Percentiles rank a stretch among this genome's conserved stretches.
phyloP scores from a whole-genome alignment of 108 stramenopile genomes.

The Pseudonitzschia pungens region DNA sequence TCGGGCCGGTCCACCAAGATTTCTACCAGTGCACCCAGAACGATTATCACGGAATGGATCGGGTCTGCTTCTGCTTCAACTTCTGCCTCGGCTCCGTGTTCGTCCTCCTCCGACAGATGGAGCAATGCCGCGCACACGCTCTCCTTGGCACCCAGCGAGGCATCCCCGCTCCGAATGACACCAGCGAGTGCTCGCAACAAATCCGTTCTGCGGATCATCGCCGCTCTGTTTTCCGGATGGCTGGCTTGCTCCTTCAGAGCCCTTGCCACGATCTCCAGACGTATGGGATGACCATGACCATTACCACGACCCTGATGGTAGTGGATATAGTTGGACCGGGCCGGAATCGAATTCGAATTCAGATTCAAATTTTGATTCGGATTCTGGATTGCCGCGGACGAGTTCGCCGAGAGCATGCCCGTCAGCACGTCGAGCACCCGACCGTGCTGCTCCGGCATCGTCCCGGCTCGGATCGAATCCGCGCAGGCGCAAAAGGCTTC shows the following conservation, averaged over 20 bases:
- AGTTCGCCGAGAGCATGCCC: constrained; percentile 11
- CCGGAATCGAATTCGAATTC: neutral
- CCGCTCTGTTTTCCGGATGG: constrained; percentile 33
- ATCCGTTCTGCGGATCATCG: constrained; percentile 19
- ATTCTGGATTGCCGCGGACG: too few relatives aligned
- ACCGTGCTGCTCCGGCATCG: constrained; percentile 40
- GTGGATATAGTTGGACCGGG: constrained; percentile 7
- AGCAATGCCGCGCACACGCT: constrained; percentile 32
- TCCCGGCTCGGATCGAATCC: constrained; percentile 16
- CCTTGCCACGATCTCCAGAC: constrained; percentile 31
- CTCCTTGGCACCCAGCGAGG: constrained; percentile 34
- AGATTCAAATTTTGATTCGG: too few relatives aligned
- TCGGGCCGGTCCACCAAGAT: constrained; percentile 4
- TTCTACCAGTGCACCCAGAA: constrained; percentile 31
- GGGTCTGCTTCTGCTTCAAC: too few relatives aligned
- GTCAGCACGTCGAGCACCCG: constrained; percentile 36
- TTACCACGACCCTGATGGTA: too few relatives aligned
- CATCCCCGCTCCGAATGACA: constrained; percentile 17
- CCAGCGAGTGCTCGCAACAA: constrained; percentile 22
- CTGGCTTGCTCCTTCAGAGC: constrained; percentile 42
- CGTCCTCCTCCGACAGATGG: constrained; percentile 35
- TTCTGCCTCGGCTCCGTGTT: constrained; percentile 12
- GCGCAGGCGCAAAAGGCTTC: constrained; percentile 47
- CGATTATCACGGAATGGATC: constrained; percentile 5
- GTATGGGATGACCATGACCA: too few relatives aligned